Evolutionary conservation across 2,329 filamentous ascomycete genomes (phyloP).

Genomic region (Tolypocladium inflatum): DNA sequence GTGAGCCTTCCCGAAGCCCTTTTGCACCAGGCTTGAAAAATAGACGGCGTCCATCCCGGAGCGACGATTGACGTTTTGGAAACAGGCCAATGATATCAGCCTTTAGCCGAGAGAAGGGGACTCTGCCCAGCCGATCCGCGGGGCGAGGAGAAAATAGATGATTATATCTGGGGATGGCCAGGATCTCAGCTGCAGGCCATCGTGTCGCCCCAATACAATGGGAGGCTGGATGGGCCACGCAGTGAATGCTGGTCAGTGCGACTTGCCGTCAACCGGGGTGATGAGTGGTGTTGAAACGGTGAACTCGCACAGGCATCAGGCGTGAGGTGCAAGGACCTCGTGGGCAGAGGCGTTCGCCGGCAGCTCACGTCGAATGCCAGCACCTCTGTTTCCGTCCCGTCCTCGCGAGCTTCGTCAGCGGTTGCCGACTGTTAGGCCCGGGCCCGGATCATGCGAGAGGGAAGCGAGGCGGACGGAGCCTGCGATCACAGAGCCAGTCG

Average conservation of each 20-base stretch:
- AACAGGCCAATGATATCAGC: constrained; percentile 4
- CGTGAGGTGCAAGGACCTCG: neutral
- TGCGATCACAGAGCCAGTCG: neutral
- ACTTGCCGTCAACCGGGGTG: constrained; percentile 4
- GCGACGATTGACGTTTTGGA: neutral
- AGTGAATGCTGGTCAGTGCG: constrained; percentile 7
- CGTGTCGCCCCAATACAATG: neutral
- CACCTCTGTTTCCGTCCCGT: neutral
- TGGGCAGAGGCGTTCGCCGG: neutral
- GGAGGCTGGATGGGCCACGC: constrained; percentile 2
- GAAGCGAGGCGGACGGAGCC: constrained; percentile 1
- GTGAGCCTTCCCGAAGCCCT: neutral
- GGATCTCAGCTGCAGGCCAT: constrained; percentile 4
- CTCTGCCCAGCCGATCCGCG: constrained; percentile 1
- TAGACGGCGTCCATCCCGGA: neutral
- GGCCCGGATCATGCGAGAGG: neutral
- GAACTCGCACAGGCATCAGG: neutral
- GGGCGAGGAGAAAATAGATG: constrained; percentile 1
- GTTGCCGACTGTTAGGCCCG: neutral
- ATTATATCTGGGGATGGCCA: constrained; percentile 2
- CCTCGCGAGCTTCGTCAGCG: neutral
- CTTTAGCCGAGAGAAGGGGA: constrained; percentile 4
- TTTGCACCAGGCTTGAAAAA: neutral
- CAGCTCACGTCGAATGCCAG: neutral
- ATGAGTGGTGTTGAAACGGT: constrained; percentile 1